These are phyloP conservation scores for Tylopilus balloui DNA, from an alignment of 768 basidiomycete species.

Conservation along the genomic window DNA sequence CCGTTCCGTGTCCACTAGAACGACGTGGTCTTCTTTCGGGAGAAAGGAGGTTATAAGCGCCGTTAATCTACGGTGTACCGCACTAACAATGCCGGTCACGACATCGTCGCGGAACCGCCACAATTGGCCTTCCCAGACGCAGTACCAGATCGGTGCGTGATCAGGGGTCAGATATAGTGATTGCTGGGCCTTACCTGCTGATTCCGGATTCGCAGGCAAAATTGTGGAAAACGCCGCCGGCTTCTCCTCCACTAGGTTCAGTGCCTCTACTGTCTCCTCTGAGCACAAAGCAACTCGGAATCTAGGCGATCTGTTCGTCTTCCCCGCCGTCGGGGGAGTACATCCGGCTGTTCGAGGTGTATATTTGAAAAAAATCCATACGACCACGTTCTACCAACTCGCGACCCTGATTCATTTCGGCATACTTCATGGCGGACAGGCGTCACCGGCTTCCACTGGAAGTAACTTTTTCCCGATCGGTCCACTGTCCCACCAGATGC, in stretches of 20 bases:
- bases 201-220: conserved; percentile 29
- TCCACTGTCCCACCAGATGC: conserved; percentile 3
- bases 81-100: conserved; percentile 23
- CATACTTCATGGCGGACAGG: conserved; percentile 14
- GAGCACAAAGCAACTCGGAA: conserved; percentile 5
- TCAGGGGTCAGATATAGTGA: conserved; percentile 23
- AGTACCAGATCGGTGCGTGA: conserved; percentile 26
- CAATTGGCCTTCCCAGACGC: conserved; percentile 22
- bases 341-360: background rate
- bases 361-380: conserved; percentile 5
- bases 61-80: conserved; percentile 24
- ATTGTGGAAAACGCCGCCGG: conserved; percentile 23
- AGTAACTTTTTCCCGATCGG: conserved; percentile 16
- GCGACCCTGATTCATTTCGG: conserved; percentile 33
- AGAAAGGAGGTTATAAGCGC: conserved; percentile 5
- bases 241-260: conserved; percentile 11
- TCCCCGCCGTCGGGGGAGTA: conserved; percentile 2
- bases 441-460: conserved; percentile 10
- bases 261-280: background rate
- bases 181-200: conserved; percentile 21
- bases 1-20: conserved; percentile 3
- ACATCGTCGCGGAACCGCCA: conserved; percentile 25
- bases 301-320: background rate
- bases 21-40: conserved; percentile 9
- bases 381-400: conserved; percentile 3